Conservation (phyloP, 2,329 filamentous ascomycete genomes). For the Paraconiothyrium sp. region DNA sequence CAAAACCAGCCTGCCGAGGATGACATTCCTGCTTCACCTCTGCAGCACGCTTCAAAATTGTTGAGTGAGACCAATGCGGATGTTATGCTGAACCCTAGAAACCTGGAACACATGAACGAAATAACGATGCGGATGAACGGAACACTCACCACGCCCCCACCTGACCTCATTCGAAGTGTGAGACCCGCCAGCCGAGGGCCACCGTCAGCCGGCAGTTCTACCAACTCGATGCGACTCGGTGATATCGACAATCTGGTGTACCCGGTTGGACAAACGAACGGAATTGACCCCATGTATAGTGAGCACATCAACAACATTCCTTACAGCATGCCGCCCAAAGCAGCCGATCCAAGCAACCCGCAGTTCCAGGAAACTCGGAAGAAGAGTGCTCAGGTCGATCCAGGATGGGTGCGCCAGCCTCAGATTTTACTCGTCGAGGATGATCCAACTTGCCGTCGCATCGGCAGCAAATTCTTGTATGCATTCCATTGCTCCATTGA, state of each 20-base stretch:
- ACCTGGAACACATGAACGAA: conserved; percentile 72
- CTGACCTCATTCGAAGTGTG: conserved; percentile 62
- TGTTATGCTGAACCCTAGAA: conserved; percentile 69
- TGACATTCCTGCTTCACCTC: conserved; percentile 71
- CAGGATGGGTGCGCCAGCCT: conserved; percentile 73
- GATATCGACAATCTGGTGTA: conserved; percentile 82
- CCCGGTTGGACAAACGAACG: conserved; percentile 87
- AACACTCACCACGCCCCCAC: conserved; percentile 65
- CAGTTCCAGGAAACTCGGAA: conserved; percentile 64
- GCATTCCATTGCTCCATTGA: conserved; percentile 72
- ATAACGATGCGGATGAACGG: conserved; percentile 64
- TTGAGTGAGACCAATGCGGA: conserved; percentile 72
- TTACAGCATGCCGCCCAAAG: conserved; percentile 78
- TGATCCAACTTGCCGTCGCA: conserved; percentile 72
- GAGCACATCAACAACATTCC: conserved; percentile 96
- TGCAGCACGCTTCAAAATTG: conserved; percentile 74
- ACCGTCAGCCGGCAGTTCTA: conserved; percentile 60
- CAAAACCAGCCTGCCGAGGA: conserved; percentile 61
- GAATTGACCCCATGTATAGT: conserved; percentile 93
- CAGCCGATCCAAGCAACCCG: conserved; percentile 60
- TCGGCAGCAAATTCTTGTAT: conserved; percentile 72
- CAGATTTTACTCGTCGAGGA: conserved; percentile 91
- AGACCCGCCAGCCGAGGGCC: conserved; percentile 57
- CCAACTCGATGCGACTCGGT: conserved; percentile 61
- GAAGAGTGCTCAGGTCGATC: conserved; percentile 69